Conservation (phyloP, 1,139 yeast genomes). For the Hanseniaspora sp. region DNA sequence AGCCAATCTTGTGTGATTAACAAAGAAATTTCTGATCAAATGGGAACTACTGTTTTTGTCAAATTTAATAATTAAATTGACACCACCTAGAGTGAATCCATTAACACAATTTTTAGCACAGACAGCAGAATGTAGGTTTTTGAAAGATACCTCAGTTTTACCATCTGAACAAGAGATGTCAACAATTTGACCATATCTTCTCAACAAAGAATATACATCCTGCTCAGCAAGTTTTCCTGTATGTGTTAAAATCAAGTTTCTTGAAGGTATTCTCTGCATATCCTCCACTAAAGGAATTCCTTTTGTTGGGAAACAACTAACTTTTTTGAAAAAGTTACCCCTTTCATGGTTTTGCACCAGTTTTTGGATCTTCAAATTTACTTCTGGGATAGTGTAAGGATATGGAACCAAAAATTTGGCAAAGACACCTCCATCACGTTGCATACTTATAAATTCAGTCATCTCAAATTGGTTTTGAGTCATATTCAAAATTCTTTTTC, state of each 20-base stretch:
- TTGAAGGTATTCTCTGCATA: conserved; percentile 61
- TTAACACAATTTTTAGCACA: conserved; percentile 87
- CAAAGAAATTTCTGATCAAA: conserved; percentile 43
- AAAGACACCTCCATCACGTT: conserved; percentile 87
- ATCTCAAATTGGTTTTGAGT: conserved; percentile 37
- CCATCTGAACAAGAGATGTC: conserved; percentile 48
- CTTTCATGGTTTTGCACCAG: conserved; percentile 35
- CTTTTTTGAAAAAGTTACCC: conserved; percentile 32
- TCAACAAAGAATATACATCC: conserved; percentile 64
- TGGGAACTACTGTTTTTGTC: conserved; percentile 45
- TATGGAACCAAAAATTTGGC: conserved; percentile 60
- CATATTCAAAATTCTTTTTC: conserved; percentile 30
- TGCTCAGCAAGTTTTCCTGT: conserved; percentile 78
- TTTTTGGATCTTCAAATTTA: conserved; percentile 40
- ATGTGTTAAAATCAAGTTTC: conserved; percentile 51
- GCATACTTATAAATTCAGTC: conserved; percentile 52
- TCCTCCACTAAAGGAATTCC: conserved; percentile 98
- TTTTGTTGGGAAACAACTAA: conserved; percentile 59
- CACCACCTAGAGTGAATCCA: conserved; percentile 51
- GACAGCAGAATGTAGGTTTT: conserved; percentile 55
- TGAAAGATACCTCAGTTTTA: conserved; percentile 46
- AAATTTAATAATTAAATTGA: conserved; percentile 65
- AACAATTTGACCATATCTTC: conserved; percentile 75
- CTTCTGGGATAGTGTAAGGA: conserved; percentile 38
- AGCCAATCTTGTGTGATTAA: conserved; percentile 73